Evolutionary conservation across 495 filamentous ascomycete species (phyloP), one percentile per base, ranked within the genome.

Genomic region (Aspergillus homomorphus): DNA sequence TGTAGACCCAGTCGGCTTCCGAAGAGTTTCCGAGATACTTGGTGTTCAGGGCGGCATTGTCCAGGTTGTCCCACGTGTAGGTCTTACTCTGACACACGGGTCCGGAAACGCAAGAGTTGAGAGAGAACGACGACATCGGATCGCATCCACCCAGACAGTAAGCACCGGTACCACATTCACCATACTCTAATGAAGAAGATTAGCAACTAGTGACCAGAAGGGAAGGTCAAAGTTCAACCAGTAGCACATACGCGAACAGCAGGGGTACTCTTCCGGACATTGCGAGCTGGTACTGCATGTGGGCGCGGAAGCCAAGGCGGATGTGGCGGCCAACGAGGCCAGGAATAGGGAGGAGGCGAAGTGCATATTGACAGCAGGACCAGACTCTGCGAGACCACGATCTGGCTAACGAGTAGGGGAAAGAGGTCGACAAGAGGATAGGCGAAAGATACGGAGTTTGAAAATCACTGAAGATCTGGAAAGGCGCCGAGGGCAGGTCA

Each of bases 111-210:
- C 94, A 98, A 2, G 94, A 87, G 56, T 92, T 85, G 63, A 97
- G 78, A 4, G 82, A 81, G 75, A 83, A 86, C 30, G 93, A 97
- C 72, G 83, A 85, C 57, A 83, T 83, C 42, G 90, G 88, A 70
- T 98, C 93, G 77, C 94, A 98, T 58, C 94, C 94, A 55, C 95
- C 95, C 21, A 98, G 86, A 65, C 94, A 98, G 81, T 89, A 98
- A 51, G 91, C 94, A 65, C 94, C 94, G 44, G 90, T 87, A 77
- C 92, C 86, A 68, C 94, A 98, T 77, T 94, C 82, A 61, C 90
- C 90, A 75, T 98, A 98, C 74, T 92, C 93, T 98, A 66, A 50
- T 23, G 30, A 46, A 28, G 52, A 23, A 15, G 1, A 38, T 64
- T 20, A 62, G 38, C 21, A 38, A 60, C 21, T 7, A 45, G 10